Conservation (phyloP, 2,329 filamentous ascomycete genomes). For the Trichoderma harzianum region DNA sequence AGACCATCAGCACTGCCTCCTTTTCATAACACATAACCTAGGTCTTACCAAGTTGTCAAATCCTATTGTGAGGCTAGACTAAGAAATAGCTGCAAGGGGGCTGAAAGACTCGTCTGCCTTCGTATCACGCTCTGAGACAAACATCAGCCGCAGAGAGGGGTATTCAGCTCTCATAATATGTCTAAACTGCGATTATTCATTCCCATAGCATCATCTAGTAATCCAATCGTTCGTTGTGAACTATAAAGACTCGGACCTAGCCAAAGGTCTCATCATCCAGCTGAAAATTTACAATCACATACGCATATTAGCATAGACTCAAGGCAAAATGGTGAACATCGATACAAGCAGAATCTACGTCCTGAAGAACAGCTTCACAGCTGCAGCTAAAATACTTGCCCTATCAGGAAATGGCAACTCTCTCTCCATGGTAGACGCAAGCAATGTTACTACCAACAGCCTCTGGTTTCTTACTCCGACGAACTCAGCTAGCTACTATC, state of each 20-base stretch:
- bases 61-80: background rate
- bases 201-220: background rate
- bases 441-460: background rate
- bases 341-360: background rate
- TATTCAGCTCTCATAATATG: background rate
- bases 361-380: slow-evolving; percentile 1
- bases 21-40: background rate
- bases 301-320: background rate
- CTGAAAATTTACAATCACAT: background rate
- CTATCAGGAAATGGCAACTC: background rate
- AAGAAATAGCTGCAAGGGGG: background rate
- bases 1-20: background rate
- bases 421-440: background rate
- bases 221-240: background rate
- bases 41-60: background rate
- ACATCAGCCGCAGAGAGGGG: background rate
- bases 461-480: slow-evolving; percentile 9
- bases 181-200: background rate
- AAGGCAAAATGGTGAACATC: slow-evolving; percentile 10
- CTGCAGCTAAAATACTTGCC: background rate
- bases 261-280: background rate
- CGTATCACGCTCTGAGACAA: background rate
- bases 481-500: background rate
- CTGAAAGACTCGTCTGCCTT: background rate
- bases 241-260: background rate